Base-by-base conservation (phyloP, 768 basidiomycete genomes). In the Mrakia frigida region DNA sequence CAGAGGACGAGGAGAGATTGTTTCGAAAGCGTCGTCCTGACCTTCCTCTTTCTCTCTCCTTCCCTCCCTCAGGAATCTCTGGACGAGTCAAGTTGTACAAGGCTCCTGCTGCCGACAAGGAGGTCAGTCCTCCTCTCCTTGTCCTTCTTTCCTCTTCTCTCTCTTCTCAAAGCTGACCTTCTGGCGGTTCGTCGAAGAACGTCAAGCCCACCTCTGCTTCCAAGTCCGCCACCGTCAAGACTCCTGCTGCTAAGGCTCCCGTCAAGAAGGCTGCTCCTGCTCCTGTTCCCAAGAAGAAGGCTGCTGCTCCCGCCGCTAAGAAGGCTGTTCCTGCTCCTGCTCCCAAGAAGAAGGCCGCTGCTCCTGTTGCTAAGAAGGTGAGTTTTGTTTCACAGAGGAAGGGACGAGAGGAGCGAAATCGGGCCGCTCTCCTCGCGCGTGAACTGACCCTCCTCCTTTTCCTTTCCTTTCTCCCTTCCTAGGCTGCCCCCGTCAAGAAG, bases 31-130 rank as follows among this genome's bases (percentile, higher is more conserved):
- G 31, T 39, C 75, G 21, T 71, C 28, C 59, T 71, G 68, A 41
- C 39, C 31, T 25, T 50, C 71, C 25, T 16, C 41, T 33, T 52
- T 31, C 28, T 9, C 46, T 25, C 14, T 72, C 28, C 53, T 71
- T 74, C 84, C 85, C 43, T 50, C 52, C n/a, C 67, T 43, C 74
- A 79, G 79, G 88, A 76, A 86, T 87, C 2, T 88, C 89, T 31
- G 91, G 91, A 74, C 88, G 90, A 81, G 90, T 93, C 78, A 92
- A 91, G 82, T 87, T 92, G 46, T 46, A 72, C 70, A 74, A 74
- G 73, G 63, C 16, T 11, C n/a, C 71, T 11, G 78, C 81, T 52
- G 74, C 80, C 74, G 76, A 81, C 79, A 83, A 83, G 81, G 77
- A 63, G 71, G 82, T 81, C 6, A 76, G 80, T 80, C 31, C 31